Conservation (phyloP, 768 basidiomycete genomes). For the Boletus eberwhitei region DNA sequence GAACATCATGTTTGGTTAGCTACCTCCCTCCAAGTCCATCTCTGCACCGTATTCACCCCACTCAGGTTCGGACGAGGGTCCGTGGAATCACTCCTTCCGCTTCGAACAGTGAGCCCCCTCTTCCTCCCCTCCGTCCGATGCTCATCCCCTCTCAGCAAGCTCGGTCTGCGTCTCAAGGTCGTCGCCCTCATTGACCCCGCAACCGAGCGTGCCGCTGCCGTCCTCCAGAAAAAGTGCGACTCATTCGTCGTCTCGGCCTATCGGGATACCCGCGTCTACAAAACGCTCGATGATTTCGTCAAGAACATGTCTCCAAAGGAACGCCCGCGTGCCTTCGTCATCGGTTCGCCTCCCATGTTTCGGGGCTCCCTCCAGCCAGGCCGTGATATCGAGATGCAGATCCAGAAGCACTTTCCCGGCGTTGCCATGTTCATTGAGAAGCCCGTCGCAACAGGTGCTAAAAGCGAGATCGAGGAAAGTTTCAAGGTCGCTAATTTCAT, state of each 20-base stretch:
- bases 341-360: conserved; percentile 94
- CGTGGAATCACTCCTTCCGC: conserved; percentile 92
- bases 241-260: conserved; percentile 94
- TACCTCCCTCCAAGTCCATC: background rate
- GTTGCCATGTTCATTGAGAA: conserved; percentile 92
- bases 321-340: conserved; percentile 76
- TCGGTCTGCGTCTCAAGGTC: conserved; percentile 93
- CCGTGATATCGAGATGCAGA: conserved; percentile 83
- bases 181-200: conserved; percentile 93
- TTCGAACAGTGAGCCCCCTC: conserved; percentile 67
- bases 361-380: conserved; percentile 73
- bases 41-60: conserved; percentile 5
- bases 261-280: conserved; percentile 80
- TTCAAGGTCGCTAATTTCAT: conserved; percentile 74
- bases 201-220: conserved; percentile 71
- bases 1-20: conserved; percentile 94
- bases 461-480: conserved; percentile 60
- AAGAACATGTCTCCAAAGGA: conserved; percentile 61
- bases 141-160: conserved; percentile 57
- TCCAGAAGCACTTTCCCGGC: conserved; percentile 84
- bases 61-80: conserved; percentile 80
- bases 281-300: conserved; percentile 82
- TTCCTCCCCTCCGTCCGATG: background rate
- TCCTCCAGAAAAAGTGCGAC: conserved; percentile 86
- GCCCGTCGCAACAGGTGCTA: conserved; percentile 81